A percentile compares a stretch with the other conserved stretches of the same genome.
These are phyloP conservation scores for Priceomyces melissophilus DNA, from an alignment of 805 yeast species.

Conservation along the genomic window DNA sequence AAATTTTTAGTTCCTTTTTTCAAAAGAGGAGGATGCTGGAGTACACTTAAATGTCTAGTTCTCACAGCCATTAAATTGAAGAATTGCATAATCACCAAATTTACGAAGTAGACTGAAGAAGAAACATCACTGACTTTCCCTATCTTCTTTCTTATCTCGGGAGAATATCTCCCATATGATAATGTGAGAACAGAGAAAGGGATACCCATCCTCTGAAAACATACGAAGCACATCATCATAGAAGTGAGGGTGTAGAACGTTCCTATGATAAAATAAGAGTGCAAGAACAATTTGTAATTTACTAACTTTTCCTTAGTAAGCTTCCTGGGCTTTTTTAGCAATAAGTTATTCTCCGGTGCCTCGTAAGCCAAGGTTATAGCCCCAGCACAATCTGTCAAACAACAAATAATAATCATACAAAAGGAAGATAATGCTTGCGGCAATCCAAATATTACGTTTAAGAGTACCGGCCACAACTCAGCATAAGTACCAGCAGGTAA, in stretches of 20 bases:
- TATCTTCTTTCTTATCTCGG: constrained; percentile 16
- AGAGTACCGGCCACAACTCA: constrained; percentile 49
- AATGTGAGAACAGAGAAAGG: constrained; percentile 31
- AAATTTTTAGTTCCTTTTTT: constrained; percentile 16
- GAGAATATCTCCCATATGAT: constrained; percentile 30
- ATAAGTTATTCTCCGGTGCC: constrained; percentile 39
- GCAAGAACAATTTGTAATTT: constrained; percentile 35
- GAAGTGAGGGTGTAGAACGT: constrained; percentile 39
- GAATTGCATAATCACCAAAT: constrained; percentile 46
- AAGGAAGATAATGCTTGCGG: constrained; percentile 50
- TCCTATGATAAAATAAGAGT: constrained; percentile 44
- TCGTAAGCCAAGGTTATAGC: constrained; percentile 46
- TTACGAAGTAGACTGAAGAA: constrained; percentile 45
- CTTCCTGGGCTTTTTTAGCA: constrained; percentile 41
- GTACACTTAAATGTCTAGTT: constrained; percentile 38
- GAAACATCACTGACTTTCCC: constrained; percentile 24
- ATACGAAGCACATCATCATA: constrained; percentile 16
- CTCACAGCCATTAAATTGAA: constrained; percentile 44
- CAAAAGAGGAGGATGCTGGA: constrained; percentile 37
- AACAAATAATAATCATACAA: constrained; percentile 49
- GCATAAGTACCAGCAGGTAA: constrained; percentile 53
- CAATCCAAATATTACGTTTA: constrained; percentile 46
- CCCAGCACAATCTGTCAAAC: constrained; percentile 45
- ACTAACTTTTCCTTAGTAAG: constrained; percentile 39
- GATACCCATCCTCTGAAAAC: constrained; percentile 25